Conservation (phyloP, 1,284 basidiomycete species). For the Ceratobasidium sp. region DNA sequence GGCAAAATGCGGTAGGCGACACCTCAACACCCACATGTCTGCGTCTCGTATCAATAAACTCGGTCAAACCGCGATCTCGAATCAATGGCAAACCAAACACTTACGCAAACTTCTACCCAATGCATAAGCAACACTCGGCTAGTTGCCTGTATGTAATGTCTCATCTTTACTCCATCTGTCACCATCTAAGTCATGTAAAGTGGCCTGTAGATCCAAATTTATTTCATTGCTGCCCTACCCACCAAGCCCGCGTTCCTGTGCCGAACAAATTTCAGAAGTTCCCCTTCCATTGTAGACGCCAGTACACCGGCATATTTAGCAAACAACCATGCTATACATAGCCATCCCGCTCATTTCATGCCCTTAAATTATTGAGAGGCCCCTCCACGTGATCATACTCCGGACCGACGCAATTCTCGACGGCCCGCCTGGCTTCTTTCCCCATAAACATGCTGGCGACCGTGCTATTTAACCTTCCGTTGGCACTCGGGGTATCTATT, state of each 20-base stretch:
- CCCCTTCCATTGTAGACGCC: not conserved
- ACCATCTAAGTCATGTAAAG: not conserved
- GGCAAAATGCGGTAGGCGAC: constrained; percentile 74
- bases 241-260: too few relatives aligned
- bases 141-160: not conserved
- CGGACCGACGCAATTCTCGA: constrained; percentile 12
- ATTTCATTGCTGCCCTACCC: not conserved
- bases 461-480: constrained; percentile 9
- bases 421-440: constrained; percentile 33
- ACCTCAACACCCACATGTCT: constrained; percentile 75
- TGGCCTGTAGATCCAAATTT: not conserved
- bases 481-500: not conserved
- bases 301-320: not conserved
- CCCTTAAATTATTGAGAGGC: not conserved
- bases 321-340: not conserved
- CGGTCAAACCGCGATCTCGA: constrained; percentile 71
- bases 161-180: not conserved
- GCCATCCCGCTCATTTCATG: not conserved
- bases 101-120: constrained; percentile 33
- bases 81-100: constrained; percentile 34
- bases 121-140: not conserved
- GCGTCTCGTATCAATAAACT: constrained; percentile 73
- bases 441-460: not conserved
- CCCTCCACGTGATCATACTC: not conserved
- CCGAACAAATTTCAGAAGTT: not conserved